A percentile compares a stretch with the other conserved stretches of the same genome.
phyloP scores from a whole-genome alignment of 2,329 filamentous ascomycete genomes.

The Coniochaeta hoffmannii region DNA sequence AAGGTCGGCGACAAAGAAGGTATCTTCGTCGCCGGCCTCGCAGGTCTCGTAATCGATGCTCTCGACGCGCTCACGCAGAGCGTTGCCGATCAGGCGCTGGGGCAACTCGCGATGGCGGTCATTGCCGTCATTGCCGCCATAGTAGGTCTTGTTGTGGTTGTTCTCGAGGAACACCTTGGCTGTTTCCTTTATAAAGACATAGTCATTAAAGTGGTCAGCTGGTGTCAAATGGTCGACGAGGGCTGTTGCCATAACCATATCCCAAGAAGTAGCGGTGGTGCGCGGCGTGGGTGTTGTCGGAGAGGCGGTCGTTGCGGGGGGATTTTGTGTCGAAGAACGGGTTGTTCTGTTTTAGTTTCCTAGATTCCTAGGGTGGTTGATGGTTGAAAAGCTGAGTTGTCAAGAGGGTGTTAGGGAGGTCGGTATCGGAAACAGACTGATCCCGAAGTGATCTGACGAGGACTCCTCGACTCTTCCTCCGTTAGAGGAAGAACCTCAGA shows the following conservation, averaged over 20 bases:
- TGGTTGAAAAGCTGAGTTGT: conserved; percentile 13
- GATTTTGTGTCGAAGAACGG: background rate
- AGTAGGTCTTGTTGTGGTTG: conserved; percentile 29
- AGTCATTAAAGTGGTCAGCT: conserved; percentile 32
- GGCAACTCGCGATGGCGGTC: conserved; percentile 28
- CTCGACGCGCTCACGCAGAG: conserved; percentile 78
- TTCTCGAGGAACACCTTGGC: conserved; percentile 24
- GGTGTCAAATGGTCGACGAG: conserved; percentile 47
- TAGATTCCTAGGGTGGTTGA: conserved; percentile 4
- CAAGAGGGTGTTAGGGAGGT: conserved; percentile 73
- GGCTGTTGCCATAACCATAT: conserved; percentile 61
- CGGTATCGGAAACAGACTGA: conserved; percentile 90
- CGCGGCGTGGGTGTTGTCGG: background rate
- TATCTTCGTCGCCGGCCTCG: conserved; percentile 88
- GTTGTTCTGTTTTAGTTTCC: background rate
- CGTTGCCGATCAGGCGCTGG: conserved; percentile 79
- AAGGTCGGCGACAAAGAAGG: conserved; percentile 96
- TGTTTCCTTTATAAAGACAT: conserved; percentile 36
- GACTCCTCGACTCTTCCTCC: conserved; percentile 99
- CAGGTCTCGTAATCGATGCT: conserved; percentile 81
- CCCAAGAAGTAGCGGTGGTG: conserved; percentile 29
- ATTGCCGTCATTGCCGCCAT: conserved; percentile 32
- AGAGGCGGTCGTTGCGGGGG: conserved; percentile 10
- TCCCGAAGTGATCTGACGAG: conserved; percentile 86
- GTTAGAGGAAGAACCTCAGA: conserved; percentile 97